Evolutionary conservation across 1,284 basidiomycete species (phyloP).

Genomic region (Ganoderma sinense): DNA sequence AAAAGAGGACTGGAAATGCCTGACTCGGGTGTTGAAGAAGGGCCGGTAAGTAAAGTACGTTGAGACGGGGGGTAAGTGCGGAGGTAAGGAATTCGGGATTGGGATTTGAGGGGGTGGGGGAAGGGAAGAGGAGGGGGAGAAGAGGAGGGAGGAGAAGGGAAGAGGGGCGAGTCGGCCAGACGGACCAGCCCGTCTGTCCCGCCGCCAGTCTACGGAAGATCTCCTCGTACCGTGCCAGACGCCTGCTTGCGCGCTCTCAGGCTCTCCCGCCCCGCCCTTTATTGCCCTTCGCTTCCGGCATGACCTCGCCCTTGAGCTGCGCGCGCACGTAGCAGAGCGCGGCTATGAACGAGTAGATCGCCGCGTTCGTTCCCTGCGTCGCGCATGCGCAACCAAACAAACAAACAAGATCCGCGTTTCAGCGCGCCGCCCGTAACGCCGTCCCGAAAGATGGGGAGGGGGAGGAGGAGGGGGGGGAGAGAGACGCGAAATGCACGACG

Average conservation of each 20-base stretch:
- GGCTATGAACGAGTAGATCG: conserved; percentile 77
- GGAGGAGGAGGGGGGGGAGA: too few relatives aligned
- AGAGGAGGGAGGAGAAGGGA: conserved; percentile 12
- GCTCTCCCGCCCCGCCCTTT: conserved; percentile 64
- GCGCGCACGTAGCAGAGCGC: conserved; percentile 70
- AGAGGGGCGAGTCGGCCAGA: conserved; percentile 31
- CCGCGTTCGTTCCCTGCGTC: conserved; percentile 76
- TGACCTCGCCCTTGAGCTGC: conserved; percentile 66
- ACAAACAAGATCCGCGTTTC: conserved; percentile 7
- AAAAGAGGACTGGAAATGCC: conserved; percentile 30
- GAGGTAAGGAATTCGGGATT: not conserved
- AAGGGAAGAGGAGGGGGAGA: conserved; percentile 10
- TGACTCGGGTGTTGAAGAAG: conserved; percentile 20
- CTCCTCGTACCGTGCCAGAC: conserved; percentile 35
- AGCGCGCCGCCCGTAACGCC: conserved; percentile 1
- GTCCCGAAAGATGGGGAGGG: not conserved
- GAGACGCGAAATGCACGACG: conserved; percentile 27
- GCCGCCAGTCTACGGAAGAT: conserved; percentile 30
- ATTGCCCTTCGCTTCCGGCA: conserved; percentile 71
- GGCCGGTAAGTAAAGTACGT: conserved; percentile 11
- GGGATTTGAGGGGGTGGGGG: conserved; percentile 10
- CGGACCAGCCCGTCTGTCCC: conserved; percentile 37
- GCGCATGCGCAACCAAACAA: not conserved
- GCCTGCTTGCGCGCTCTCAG: conserved; percentile 44
- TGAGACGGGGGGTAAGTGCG: conserved; percentile 7